Percentiles rank a stretch among this genome's conserved stretches.
phyloP scores from a whole-genome alignment of 768 basidiomycete genomes.

The Suillus subalutaceus region DNA sequence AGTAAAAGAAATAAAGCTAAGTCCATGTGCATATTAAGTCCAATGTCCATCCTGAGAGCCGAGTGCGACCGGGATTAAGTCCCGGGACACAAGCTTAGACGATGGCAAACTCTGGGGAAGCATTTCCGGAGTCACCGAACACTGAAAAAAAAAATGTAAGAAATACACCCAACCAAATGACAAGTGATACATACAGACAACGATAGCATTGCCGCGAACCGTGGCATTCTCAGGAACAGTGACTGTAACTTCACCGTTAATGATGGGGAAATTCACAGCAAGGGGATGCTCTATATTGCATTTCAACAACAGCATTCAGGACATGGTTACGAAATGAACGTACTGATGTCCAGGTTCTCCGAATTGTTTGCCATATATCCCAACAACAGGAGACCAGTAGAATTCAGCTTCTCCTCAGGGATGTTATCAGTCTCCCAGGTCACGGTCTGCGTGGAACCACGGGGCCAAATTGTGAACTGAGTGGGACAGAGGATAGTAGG shows the following conservation, averaged over 20 bases:
- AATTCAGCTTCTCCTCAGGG: constrained; percentile 37
- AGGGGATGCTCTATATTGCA: constrained; percentile 53
- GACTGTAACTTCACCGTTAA: constrained; percentile 49
- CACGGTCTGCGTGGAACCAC: constrained; percentile 41
- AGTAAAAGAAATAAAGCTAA: constrained; percentile 2
- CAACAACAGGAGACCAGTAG: constrained; percentile 47
- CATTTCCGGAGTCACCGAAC: constrained; percentile 69
- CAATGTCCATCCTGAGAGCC: background rate
- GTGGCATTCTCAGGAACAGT: constrained; percentile 51
- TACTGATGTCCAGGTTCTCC: constrained; percentile 56
- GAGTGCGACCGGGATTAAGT: background rate
- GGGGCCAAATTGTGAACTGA: constrained; percentile 37
- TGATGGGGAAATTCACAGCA: constrained; percentile 56
- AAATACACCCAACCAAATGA: background rate
- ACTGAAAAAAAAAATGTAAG: constrained; percentile 41
- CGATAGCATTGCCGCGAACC: constrained; percentile 51
- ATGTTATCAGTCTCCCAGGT: constrained; percentile 44
- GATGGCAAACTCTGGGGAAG: constrained; percentile 63
- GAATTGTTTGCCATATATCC: constrained; percentile 40
- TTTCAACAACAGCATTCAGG: constrained; percentile 14
- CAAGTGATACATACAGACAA: constrained; percentile 55
- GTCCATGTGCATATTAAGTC: background rate
- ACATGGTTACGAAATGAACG: constrained; percentile 19
- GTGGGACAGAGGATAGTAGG: constrained; percentile 46
- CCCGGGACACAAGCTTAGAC: background rate